These are phyloP conservation scores for Dryas alaskensis DNA, from an alignment of 306 rosid genomes.

Conservation along the genomic window DNA sequence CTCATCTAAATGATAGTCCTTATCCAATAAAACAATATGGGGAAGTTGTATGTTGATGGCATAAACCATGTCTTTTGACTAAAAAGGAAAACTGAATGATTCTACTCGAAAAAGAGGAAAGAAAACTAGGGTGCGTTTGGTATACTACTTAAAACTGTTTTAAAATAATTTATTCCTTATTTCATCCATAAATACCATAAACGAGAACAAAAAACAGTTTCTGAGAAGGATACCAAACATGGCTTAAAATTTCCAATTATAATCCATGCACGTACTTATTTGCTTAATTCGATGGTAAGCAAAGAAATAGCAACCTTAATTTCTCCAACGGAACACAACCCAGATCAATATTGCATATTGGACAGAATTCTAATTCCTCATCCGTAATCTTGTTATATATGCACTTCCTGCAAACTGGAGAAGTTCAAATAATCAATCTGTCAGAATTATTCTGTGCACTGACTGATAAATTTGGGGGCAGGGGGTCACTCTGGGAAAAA, in stretches of 20 bases:
- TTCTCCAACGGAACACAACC: conserved; percentile 63
- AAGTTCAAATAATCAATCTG: conserved; percentile 15
- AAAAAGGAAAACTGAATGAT: not conserved
- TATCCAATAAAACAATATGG: not conserved
- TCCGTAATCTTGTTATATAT: conserved; percentile 56
- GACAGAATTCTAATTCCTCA: conserved; percentile 63
- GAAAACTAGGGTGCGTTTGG: not conserved
- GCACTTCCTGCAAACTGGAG: conserved; percentile 91
- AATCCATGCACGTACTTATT: not conserved
- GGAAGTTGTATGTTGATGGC: not conserved
- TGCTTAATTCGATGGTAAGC: conserved; percentile 6
- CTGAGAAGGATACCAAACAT: too few relatives aligned
- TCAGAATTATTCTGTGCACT: conserved; percentile 16
- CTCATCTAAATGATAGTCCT: not conserved
- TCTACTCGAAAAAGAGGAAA: not conserved
- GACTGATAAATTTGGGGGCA: not conserved
- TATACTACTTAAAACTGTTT: too few relatives aligned
- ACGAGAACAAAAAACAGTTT: too few relatives aligned
- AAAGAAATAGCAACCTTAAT: conserved; percentile 48
- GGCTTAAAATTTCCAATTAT: not conserved
- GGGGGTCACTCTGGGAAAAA: not conserved
- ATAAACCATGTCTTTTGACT: not conserved
- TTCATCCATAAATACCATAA: too few relatives aligned
- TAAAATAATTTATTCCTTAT: too few relatives aligned
- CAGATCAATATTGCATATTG: conserved; percentile 61